These are phyloP conservation scores for Filobasidium uniguttulatum DNA, from an alignment of 1,284 basidiomycete species.

Conservation along the genomic window DNA sequence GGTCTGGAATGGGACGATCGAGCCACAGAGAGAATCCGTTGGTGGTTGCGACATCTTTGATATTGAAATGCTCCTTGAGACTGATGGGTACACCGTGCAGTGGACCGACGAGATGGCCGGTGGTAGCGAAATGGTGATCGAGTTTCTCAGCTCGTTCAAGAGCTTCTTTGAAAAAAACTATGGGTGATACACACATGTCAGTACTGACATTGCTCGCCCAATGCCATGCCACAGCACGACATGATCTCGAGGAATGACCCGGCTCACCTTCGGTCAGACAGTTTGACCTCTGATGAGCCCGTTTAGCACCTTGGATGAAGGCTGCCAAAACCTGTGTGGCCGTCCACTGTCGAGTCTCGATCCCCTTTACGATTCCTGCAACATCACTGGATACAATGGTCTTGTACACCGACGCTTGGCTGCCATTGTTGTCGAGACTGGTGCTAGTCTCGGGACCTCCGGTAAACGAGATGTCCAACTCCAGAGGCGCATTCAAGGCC, in stretches of 20 bases:
- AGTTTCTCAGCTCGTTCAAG: slow-evolving; percentile 34
- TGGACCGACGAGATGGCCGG: slow-evolving; percentile 36
- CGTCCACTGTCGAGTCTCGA: slow-evolving; percentile 8
- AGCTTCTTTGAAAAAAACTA: slow-evolving; percentile 38
- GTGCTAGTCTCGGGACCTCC: too few relatives aligned
- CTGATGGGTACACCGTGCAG: slow-evolving; percentile 44
- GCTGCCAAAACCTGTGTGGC: neutral
- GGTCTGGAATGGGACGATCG: neutral
- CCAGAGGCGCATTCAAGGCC: neutral
- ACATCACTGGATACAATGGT: neutral
- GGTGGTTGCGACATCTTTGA: slow-evolving; percentile 16
- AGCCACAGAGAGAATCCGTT: slow-evolving; percentile 8
- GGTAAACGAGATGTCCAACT: too few relatives aligned
- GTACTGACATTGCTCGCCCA: neutral
- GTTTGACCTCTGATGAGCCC: slow-evolving; percentile 4
- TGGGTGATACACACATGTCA: neutral
- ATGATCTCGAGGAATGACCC: neutral
- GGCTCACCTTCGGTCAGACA: slow-evolving; percentile 12
- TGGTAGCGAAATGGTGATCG: slow-evolving; percentile 33
- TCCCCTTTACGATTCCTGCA: slow-evolving; percentile 4
- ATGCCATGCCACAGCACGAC: too few relatives aligned
- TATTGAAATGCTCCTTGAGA: slow-evolving; percentile 32
- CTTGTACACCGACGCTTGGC: too few relatives aligned
- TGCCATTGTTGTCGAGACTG: neutral
- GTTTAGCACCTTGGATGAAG: neutral